Conservation (phyloP, 2,329 filamentous ascomycete genomes). For the Sarocladiaceae sp. region DNA sequence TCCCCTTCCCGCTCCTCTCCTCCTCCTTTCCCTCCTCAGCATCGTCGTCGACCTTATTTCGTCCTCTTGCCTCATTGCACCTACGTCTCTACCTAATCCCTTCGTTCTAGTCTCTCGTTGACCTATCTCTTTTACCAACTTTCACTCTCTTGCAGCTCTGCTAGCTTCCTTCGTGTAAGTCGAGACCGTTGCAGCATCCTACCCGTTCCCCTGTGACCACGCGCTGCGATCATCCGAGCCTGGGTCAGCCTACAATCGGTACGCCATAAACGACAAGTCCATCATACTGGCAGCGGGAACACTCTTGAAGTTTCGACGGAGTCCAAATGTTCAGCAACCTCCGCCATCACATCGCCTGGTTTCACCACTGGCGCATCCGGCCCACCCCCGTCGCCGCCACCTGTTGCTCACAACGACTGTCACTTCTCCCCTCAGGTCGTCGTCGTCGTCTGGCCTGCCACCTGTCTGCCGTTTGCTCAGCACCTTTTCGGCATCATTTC, state of each 20-base stretch:
- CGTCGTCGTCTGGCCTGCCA: background rate
- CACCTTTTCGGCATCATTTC: background rate
- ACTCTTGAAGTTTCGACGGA: too few relatives aligned
- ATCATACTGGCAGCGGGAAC: background rate
- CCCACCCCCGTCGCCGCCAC: background rate
- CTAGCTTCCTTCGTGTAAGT: slow-evolving; percentile 8
- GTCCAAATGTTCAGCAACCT: too few relatives aligned
- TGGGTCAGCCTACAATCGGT: too few relatives aligned
- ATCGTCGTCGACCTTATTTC: background rate
- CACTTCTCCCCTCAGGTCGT: background rate
- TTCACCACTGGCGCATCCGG: background rate
- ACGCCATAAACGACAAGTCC: too few relatives aligned
- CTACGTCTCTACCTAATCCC: background rate
- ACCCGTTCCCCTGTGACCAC: too few relatives aligned
- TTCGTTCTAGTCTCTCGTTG: slow-evolving; percentile 4
- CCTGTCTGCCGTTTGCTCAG: too few relatives aligned
- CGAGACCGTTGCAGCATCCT: too few relatives aligned
- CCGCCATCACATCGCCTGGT: too few relatives aligned
- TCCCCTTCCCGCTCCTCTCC: background rate
- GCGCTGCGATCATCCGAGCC: too few relatives aligned
- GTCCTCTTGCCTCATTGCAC: background rate
- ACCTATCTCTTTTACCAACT: background rate
- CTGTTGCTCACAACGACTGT: too few relatives aligned
- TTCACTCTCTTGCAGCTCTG: background rate
- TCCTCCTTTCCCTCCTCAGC: slow-evolving; percentile 5